Percentiles rank a stretch among this genome's conserved stretches.
These are phyloP conservation scores for Solidago caesia DNA, from an alignment of 129 eudicot species.

Conservation along the genomic window DNA sequence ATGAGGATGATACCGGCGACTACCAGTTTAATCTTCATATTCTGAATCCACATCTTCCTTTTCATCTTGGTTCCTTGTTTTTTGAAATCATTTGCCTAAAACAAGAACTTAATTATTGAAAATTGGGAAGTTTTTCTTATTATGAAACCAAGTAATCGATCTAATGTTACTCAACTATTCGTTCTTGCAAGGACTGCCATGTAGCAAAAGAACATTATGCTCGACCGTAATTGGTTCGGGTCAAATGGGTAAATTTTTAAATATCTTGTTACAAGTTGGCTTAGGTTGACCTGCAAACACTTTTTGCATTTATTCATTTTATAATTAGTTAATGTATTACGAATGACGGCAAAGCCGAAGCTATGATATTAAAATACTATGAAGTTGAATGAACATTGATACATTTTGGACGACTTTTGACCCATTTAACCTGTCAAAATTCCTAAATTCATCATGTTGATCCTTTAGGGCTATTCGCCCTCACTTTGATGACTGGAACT, in stretches of 20 bases:
- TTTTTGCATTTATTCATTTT: background rate
- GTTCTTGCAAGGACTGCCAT: background rate
- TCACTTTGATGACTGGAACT: background rate
- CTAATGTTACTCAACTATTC: background rate
- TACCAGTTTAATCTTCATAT: slow-evolving; percentile 64
- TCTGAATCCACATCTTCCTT: slow-evolving; percentile 70
- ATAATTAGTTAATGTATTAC: too few relatives aligned
- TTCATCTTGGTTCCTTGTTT: slow-evolving; percentile 60
- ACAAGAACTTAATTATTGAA: background rate
- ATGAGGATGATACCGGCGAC: slow-evolving; percentile 38
- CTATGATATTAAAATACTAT: background rate
- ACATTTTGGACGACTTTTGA: background rate
- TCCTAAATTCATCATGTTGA: background rate
- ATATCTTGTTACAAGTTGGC: background rate
- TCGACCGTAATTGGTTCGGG: background rate
- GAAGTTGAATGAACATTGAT: background rate
- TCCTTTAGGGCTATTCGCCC: background rate
- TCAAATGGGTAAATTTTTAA: background rate
- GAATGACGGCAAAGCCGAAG: too few relatives aligned
- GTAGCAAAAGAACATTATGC: background rate
- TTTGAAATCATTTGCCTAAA: slow-evolving; percentile 68
- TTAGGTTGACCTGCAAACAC: background rate
- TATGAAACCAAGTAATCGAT: background rate
- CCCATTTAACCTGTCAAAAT: background rate
- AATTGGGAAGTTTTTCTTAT: background rate